Evolutionary conservation across 2,329 filamentous ascomycete genomes (phyloP).

Genomic region (Setomelanomma holmii): DNA sequence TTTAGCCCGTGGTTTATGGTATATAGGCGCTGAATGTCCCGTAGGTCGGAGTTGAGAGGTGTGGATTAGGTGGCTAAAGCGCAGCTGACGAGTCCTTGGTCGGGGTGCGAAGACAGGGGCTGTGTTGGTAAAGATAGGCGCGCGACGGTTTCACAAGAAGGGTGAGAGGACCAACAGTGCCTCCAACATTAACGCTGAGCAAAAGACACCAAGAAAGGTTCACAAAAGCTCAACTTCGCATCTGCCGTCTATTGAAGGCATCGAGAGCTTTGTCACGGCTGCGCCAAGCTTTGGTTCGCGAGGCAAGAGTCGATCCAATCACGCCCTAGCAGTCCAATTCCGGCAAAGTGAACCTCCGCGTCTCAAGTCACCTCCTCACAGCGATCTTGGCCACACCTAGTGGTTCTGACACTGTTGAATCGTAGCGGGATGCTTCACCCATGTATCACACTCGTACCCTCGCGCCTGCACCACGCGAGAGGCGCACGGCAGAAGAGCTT

Average conservation of each 20-base stretch:
- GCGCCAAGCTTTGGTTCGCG: conserved; percentile 16
- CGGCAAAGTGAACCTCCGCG: conserved; percentile 24
- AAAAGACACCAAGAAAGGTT: neutral
- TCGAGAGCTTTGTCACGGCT: conserved; percentile 16
- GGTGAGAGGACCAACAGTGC: neutral
- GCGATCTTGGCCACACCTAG: conserved; percentile 12
- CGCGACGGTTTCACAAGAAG: conserved; percentile 12
- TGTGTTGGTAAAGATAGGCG: conserved; percentile 7
- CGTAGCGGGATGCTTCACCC: conserved; percentile 31
- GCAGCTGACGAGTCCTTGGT: conserved; percentile 35
- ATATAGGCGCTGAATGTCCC: conserved; percentile 10
- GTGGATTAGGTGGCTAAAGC: conserved; percentile 36
- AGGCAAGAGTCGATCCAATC: conserved; percentile 27
- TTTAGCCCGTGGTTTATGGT: conserved; percentile 1
- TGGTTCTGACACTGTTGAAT: conserved; percentile 30
- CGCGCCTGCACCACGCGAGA: conserved; percentile 16
- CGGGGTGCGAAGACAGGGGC: conserved; percentile 13
- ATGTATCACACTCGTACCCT: conserved; percentile 30
- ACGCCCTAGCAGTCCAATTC: conserved; percentile 11
- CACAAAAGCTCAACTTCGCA: neutral
- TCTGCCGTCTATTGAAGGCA: conserved; percentile 10
- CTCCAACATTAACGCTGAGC: neutral
- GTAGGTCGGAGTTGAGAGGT: conserved; percentile 17
- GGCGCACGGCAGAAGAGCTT: conserved; percentile 12
- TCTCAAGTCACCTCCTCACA: conserved; percentile 29